Percentiles rank a stretch among this genome's conserved stretches.
Evolutionary conservation across 768 basidiomycete genomes (phyloP).

Genomic region (Leucocoprinus leucothites): DNA sequence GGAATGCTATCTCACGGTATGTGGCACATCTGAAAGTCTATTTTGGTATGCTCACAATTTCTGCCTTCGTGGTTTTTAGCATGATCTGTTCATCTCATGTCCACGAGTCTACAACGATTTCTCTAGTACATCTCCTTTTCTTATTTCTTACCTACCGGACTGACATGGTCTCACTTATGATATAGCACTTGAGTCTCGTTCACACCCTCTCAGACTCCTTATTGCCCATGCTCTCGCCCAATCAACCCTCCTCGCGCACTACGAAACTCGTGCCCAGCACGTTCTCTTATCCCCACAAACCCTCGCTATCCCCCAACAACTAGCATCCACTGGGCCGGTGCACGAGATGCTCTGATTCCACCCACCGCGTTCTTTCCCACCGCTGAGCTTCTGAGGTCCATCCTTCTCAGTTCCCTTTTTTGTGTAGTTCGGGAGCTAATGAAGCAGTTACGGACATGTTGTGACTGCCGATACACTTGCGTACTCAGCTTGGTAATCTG

Average conservation of each 20-base stretch:
- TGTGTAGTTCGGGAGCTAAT: too few relatives aligned
- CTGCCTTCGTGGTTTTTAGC: constrained; percentile 44
- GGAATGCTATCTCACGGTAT: constrained; percentile 84
- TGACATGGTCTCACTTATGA: too few relatives aligned
- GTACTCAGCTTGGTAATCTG: too few relatives aligned
- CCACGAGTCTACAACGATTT: constrained; percentile 96
- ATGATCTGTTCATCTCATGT: constrained; percentile 78
- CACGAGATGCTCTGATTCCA: too few relatives aligned
- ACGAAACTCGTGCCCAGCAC: constrained; percentile 73
- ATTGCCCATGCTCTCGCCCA: constrained; percentile 93
- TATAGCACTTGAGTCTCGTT: constrained; percentile 93
- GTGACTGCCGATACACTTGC: too few relatives aligned
- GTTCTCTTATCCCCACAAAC: constrained; percentile 78
- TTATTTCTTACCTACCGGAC: too few relatives aligned
- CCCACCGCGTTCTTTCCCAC: too few relatives aligned
- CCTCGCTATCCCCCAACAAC: constrained; percentile 78
- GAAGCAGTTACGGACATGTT: too few relatives aligned
- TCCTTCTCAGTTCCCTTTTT: too few relatives aligned
- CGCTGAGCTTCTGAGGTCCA: too few relatives aligned
- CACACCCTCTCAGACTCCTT: constrained; percentile 88
- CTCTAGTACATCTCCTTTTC: constrained; percentile 82
- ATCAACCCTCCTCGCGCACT: constrained; percentile 87
- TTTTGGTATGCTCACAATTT: constrained; percentile 3
- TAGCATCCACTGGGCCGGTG: constrained; percentile 64
- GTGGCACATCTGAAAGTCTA: constrained; percentile 17